Evolutionary conservation across 2,329 filamentous ascomycete species (phyloP), one percentile per base, ranked within the genome.

Genomic region (Ceratocystis lukuohia): DNA sequence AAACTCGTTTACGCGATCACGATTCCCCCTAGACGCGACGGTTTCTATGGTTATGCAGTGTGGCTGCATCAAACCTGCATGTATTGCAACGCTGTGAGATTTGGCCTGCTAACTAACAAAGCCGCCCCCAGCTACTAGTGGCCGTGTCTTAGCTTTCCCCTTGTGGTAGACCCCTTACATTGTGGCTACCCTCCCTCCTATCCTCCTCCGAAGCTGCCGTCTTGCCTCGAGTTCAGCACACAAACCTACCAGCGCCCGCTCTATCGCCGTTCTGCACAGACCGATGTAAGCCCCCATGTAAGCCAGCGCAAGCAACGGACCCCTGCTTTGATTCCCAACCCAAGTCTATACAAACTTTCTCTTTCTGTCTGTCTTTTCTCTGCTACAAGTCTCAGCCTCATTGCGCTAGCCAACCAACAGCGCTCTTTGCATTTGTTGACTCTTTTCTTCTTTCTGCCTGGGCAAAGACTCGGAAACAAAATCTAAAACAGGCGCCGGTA

Each of bases 401-500:
- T 41, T 41, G 37, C 37, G 37, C 37, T 12, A 41, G 12, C 37
- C 37, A 41, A 41, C 37, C 37, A 41, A 41, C 12, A 41, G 37
- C 37, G 10, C 37, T 12, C 10, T 41, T 41, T 41, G 37, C 37
- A 4, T 15, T 41, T 41, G 12, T 41, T 41, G 37, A 41, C 48
- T 17, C n/a, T 45, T 45, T 25, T 22, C 12, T 2, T 53, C 20
- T 22, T 53, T 44, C 44, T 45, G 30, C 44, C 50, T n/a, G 5
- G 8, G 12, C 6, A 20, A 33, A 44, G 65, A 41, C 44, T 53
- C 48, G 57, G 30, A 66, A 68, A 61, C 63, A 48, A 63, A 30
- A 63, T 48, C 64, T 45, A 64, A 68, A 68, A 66, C 66, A 68
- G 57, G 30, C 61, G 15, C 48, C 30, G 59, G 45, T 50, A 41